Conservation (phyloP, 495 filamentous ascomycete species). For the Cairneyella variabilis region DNA sequence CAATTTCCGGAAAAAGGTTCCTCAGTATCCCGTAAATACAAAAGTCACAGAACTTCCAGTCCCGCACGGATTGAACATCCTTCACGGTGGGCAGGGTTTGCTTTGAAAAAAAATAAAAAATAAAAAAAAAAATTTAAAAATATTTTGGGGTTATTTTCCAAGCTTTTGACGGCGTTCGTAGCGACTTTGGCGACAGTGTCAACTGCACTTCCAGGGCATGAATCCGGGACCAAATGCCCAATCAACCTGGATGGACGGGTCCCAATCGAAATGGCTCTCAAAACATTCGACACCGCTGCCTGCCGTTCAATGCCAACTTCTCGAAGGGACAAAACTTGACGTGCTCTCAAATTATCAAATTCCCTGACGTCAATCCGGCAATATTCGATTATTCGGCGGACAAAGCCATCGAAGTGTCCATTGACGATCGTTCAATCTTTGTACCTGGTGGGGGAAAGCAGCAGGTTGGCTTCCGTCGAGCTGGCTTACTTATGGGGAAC, state of each 20-base stretch:
- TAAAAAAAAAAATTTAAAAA: no score
- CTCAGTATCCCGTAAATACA: no score
- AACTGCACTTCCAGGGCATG: neutral
- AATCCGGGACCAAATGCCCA: slow-evolving; percentile 34
- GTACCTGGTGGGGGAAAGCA: slow-evolving; percentile 31
- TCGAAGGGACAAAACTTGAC: slow-evolving; percentile 40
- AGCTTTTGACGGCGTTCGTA: neutral
- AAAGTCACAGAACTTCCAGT: no score
- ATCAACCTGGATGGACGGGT: slow-evolving; percentile 38
- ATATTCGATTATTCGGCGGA: slow-evolving; percentile 39
- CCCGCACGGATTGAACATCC: no score
- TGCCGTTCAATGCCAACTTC: slow-evolving; percentile 31
- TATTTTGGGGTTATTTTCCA: no score
- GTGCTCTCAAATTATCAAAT: slow-evolving; percentile 42
- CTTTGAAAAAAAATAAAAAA: no score
- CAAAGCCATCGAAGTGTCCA: slow-evolving; percentile 44
- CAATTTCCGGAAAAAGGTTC: no score
- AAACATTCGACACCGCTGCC: slow-evolving; percentile 18
- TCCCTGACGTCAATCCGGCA: slow-evolving; percentile 32
- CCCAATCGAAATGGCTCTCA: neutral
- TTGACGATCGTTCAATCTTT: slow-evolving; percentile 51
- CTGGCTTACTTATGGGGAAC: slow-evolving; percentile 51
- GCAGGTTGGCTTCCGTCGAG: slow-evolving; percentile 53
- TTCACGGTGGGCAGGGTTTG: no score
- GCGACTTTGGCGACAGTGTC: neutral